Percentiles rank a stretch among this genome's conserved stretches.
phyloP scores from a whole-genome alignment of 1,284 basidiomycete genomes.

The Meira miltonrushii region DNA sequence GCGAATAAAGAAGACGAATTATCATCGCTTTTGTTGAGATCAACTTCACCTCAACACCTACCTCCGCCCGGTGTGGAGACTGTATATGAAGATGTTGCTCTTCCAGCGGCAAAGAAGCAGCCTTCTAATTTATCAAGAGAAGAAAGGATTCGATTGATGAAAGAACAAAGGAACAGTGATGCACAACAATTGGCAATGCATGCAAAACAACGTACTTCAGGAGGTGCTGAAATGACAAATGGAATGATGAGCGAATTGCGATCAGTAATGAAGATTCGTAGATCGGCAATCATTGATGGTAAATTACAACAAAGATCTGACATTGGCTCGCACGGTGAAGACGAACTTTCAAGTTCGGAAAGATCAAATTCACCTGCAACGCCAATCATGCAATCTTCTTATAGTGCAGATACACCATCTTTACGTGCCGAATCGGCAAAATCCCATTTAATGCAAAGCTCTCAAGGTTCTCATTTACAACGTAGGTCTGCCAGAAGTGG shows the following conservation, averaged over 20 bases:
- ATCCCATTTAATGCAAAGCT: too few species aligned
- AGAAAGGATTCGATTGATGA: constrained; percentile 32
- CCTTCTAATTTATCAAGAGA: constrained; percentile 25
- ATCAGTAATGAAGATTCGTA: constrained; percentile 8
- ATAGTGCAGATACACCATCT: too few species aligned
- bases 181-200: neutral
- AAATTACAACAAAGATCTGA: too few species aligned
- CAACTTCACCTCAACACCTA: constrained; percentile 10
- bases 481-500: too few species aligned
- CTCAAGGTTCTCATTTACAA: too few species aligned
- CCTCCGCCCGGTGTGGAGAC: neutral
- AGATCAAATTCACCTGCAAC: too few species aligned
- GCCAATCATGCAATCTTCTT: too few species aligned
- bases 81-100: constrained; percentile 7
- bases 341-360: too few species aligned
- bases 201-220: too few species aligned
- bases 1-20: constrained; percentile 1
- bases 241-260: constrained; percentile 7
- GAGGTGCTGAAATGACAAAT: neutral
- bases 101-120: neutral
- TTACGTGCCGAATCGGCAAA: too few species aligned
- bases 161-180: constrained; percentile 20
- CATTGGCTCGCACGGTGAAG: too few species aligned
- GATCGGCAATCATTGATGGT: neutral
- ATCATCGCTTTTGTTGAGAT: neutral